These are phyloP conservation scores for Amanita subjunquillea DNA, from an alignment of 768 basidiomycete genomes.

Conservation along the genomic window DNA sequence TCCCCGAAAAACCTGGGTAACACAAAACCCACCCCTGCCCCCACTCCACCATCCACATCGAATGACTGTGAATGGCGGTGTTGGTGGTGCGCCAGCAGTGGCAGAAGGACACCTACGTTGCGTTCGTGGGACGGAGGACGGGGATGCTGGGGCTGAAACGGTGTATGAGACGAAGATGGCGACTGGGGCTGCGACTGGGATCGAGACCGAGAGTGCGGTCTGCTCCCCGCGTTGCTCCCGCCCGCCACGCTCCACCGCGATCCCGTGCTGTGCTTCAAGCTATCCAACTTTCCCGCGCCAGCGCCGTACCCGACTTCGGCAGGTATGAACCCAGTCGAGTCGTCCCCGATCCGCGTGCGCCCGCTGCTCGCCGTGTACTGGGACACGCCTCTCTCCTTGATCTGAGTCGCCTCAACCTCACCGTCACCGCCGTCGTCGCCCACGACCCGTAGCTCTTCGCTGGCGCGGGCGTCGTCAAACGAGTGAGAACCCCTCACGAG, in stretches of 20 bases:
- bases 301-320: too few relatives aligned
- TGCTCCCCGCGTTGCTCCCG: too few relatives aligned
- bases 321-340: not conserved
- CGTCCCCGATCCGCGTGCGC: not conserved
- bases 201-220: too few relatives aligned
- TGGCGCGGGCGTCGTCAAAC: not conserved
- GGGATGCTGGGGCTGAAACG: too few relatives aligned
- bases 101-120: not conserved
- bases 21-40: too few relatives aligned
- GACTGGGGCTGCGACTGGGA: too few relatives aligned
- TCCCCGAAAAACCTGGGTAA: not conserved
- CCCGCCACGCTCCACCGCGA: not conserved
- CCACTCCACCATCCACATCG: not conserved
- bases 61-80: not conserved
- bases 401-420: not conserved
- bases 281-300: too few relatives aligned
- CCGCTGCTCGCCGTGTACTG: constrained; percentile 4
- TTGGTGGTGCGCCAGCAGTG: not conserved
- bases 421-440: too few relatives aligned
- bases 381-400: not conserved
- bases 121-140: not conserved
- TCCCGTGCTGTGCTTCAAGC: not conserved
- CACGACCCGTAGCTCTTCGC: not conserved
- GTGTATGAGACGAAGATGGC: too few relatives aligned
- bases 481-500: not conserved